A percentile compares a stretch with the other conserved stretches of the same genome.
phyloP scores from a whole-genome alignment of 2,329 filamentous ascomycete species.

The Diaporthe citriasiana region DNA sequence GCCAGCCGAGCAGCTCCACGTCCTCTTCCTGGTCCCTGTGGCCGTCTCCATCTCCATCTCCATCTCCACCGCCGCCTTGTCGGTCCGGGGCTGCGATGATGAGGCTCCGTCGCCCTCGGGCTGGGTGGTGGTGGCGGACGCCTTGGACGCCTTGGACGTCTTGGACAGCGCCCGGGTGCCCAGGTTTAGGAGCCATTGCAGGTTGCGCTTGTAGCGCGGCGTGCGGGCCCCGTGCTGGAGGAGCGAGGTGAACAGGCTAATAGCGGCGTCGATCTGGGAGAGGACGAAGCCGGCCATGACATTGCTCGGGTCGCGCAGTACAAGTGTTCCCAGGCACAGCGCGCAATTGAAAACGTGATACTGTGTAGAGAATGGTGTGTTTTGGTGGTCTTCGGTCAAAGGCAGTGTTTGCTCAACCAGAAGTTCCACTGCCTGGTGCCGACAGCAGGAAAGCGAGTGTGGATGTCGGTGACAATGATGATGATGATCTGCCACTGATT shows the following conservation, averaged over 20 bases:
- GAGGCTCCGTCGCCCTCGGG: not conserved
- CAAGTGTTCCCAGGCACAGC: conserved; percentile 20
- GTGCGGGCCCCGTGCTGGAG: conserved; percentile 26
- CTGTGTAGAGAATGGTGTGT: not conserved
- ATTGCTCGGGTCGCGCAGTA: conserved; percentile 26
- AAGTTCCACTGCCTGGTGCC: conserved; percentile 34
- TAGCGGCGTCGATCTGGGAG: conserved; percentile 32
- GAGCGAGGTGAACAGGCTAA: conserved; percentile 32
- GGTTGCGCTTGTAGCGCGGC: conserved; percentile 32
- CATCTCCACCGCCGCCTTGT: not conserved
- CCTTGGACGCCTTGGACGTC: not conserved
- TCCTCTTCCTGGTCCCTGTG: conserved; percentile 29
- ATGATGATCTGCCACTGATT: conserved; percentile 7
- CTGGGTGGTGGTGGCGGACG: not conserved
- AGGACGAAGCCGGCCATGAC: conserved; percentile 27
- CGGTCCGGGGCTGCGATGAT: not conserved
- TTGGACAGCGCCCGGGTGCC: conserved; percentile 15
- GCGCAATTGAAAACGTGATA: conserved; percentile 32
- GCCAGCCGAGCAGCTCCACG: conserved; percentile 27
- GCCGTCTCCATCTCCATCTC: not conserved
- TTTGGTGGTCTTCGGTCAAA: not conserved
- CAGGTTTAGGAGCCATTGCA: conserved; percentile 30
- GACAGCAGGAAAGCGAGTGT: conserved; percentile 30
- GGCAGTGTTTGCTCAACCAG: conserved; percentile 9
- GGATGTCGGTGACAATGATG: conserved; percentile 30